phyloP scores from a whole-genome alignment of 805 yeast genomes.

The Saccharomyces jurei region DNA sequence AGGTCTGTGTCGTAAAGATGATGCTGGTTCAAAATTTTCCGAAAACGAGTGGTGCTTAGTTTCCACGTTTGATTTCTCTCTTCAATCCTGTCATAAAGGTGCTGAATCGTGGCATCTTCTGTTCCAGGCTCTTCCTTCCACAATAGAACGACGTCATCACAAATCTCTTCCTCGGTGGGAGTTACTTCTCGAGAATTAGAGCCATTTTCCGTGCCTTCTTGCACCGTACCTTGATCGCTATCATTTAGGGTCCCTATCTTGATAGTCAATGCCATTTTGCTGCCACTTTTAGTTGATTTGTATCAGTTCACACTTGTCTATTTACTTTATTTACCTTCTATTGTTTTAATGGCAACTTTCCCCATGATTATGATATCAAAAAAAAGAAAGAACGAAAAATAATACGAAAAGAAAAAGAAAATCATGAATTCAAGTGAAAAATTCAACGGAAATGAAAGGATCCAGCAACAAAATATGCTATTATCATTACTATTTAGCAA shows the following conservation, averaged over 20 bases:
- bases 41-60: constrained; percentile 50
- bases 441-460: neutral
- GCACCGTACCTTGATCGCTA: neutral
- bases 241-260: neutral
- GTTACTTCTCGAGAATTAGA: constrained; percentile 13
- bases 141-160: constrained; percentile 49
- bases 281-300: neutral
- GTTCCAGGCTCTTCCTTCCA: constrained; percentile 64
- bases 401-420: neutral
- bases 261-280: neutral
- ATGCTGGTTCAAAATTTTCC: constrained; percentile 44
- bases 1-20: constrained; percentile 40
- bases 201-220: neutral
- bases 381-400: neutral
- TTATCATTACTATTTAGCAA: neutral
- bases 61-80: constrained; percentile 52
- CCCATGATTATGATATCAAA: neutral
- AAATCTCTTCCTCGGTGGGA: constrained; percentile 54
- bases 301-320: neutral
- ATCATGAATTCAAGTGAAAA: neutral
- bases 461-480: neutral
- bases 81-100: constrained; percentile 46
- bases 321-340: neutral
- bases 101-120: constrained; percentile 48
- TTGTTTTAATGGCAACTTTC: neutral